A percentile compares a stretch with the other conserved stretches of the same genome.
These are phyloP conservation scores for Coniochaeta ligniaria DNA, from an alignment of 2,329 filamentous ascomycete species.

Conservation along the genomic window DNA sequence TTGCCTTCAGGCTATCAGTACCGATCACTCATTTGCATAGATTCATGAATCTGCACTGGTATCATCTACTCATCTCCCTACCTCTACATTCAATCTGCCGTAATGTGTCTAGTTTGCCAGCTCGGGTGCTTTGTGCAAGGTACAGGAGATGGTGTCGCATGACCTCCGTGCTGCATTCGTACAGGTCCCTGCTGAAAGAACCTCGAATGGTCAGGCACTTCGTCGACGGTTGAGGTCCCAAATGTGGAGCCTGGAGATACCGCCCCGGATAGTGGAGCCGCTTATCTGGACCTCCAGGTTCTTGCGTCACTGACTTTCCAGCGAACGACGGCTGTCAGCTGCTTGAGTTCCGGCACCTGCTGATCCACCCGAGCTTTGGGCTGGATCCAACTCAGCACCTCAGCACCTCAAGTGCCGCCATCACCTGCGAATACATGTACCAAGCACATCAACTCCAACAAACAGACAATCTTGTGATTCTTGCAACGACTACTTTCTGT, in stretches of 20 bases:
- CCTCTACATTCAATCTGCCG: too few relatives aligned
- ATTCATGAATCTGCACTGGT: too few relatives aligned
- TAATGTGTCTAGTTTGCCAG: too few relatives aligned
- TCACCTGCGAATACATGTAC: not conserved
- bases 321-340: not conserved
- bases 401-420: conserved; percentile 17
- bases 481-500: too few relatives aligned
- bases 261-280: not conserved
- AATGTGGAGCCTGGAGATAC: not conserved
- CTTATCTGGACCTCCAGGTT: not conserved
- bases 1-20: too few relatives aligned
- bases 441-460: not conserved
- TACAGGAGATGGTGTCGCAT: not conserved
- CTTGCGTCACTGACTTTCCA: not conserved
- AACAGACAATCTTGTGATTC: not conserved
- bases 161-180: not conserved
- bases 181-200: not conserved
- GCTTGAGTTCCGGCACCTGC: not conserved
- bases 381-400: not conserved
- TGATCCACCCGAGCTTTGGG: not conserved
- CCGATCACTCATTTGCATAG: too few relatives aligned
- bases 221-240: not conserved
- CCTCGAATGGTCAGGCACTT: too few relatives aligned
- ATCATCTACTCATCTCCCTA: too few relatives aligned
- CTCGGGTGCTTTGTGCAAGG: too few relatives aligned